phyloP scores from a whole-genome alignment of 208 protist genomes.

The Strigomonas culicis region DNA sequence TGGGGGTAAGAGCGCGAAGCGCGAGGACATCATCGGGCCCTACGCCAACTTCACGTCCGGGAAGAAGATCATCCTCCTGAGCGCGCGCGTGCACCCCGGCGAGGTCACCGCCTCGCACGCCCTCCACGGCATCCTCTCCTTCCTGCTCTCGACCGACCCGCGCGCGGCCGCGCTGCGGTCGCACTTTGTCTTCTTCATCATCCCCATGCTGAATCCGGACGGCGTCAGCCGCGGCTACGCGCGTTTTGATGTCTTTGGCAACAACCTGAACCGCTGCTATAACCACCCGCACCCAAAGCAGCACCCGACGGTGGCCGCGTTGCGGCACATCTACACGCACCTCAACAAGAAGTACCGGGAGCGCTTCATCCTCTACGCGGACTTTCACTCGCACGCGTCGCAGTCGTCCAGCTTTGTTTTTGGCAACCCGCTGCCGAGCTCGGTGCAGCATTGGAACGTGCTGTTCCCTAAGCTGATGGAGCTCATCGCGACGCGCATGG shows the following conservation, averaged over 20 bases:
- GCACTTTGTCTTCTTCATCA: conserved; percentile 91
- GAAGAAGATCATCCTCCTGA: conserved; percentile 88
- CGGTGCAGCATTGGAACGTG: conserved; percentile 83
- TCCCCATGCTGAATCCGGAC: conserved; percentile 94
- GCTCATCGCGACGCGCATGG: conserved; percentile 46
- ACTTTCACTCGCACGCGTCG: conserved; percentile 93
- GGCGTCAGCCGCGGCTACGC: conserved; percentile 92
- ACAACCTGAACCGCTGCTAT: conserved; percentile 95
- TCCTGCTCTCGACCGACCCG: conserved; percentile 25
- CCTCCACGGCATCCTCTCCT: conserved; percentile 89
- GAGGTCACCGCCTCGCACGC: conserved; percentile 90
- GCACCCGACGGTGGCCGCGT: conserved; percentile 82
- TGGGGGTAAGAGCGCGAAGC: too few species aligned
- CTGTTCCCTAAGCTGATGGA: conserved; percentile 67
- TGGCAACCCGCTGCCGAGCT: conserved; percentile 78
- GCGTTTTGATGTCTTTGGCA: conserved; percentile 84
- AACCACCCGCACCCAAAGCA: conserved; percentile 20
- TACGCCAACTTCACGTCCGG: conserved; percentile 70
- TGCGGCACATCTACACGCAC: conserved; percentile 75
- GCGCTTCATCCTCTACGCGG: conserved; percentile 87
- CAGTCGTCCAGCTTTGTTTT: conserved; percentile 90
- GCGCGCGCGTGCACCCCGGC: conserved; percentile 91
- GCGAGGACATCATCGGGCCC: conserved; percentile 36
- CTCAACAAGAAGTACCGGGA: conserved; percentile 55
- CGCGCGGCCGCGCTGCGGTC: conserved; percentile 44